Percentiles rank a stretch among this genome's conserved stretches.
phyloP scores from a whole-genome alignment of 805 yeast genomes.

The Candida ascalaphidarum region DNA sequence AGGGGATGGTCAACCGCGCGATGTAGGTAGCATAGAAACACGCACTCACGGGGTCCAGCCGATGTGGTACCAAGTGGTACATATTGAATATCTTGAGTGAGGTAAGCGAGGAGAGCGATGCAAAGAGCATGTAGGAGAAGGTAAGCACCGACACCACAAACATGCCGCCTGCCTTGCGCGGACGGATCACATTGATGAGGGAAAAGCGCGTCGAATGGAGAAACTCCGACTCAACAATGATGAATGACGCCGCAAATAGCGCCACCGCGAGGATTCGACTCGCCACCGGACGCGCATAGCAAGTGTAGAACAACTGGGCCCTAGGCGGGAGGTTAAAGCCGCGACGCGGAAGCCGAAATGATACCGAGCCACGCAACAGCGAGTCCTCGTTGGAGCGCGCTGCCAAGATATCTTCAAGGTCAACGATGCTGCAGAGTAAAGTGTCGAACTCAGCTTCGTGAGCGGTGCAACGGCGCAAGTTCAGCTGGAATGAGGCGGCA shows the following conservation, averaged over 20 bases:
- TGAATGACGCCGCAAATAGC: constrained; percentile 37
- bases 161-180: constrained; percentile 10
- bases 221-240: constrained; percentile 65
- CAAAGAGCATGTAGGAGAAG: constrained; percentile 59
- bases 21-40: constrained; percentile 75
- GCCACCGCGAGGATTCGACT: constrained; percentile 36
- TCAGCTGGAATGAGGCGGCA: constrained; percentile 42
- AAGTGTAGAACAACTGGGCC: constrained; percentile 22
- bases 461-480: constrained; percentile 45
- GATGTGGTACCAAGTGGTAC: constrained; percentile 63
- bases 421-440: constrained; percentile 39
- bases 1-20: constrained; percentile 74
- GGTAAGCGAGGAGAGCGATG: constrained; percentile 59
- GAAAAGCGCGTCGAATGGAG: constrained; percentile 63
- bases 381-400: constrained; percentile 13
- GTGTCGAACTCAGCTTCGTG: constrained; percentile 49
- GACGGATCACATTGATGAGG: constrained; percentile 41
- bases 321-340: constrained; percentile 18
- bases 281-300: constrained; percentile 37
- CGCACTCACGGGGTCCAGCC: constrained; percentile 67
- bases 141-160: constrained; percentile 32
- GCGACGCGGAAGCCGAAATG: constrained; percentile 27
- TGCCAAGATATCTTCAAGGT: constrained; percentile 50
- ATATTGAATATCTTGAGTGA: constrained; percentile 63
- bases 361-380: constrained; percentile 1